Evolutionary conservation across 257 asterid genomes (phyloP), one percentile per base, ranked within the genome.

Genomic region (Misopates orontium): DNA sequence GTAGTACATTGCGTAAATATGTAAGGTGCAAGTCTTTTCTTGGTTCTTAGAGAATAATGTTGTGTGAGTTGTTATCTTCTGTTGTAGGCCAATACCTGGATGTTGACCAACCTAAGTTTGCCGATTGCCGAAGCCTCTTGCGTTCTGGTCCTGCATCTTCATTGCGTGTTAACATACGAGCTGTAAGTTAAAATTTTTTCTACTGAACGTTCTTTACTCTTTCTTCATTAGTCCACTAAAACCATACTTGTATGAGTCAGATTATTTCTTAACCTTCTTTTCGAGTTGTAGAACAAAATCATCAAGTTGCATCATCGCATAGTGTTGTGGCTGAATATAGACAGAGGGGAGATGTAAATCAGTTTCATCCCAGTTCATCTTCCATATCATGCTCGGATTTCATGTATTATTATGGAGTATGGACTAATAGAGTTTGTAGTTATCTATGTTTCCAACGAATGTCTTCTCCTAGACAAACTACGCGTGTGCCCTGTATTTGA

Each of bases 91-190:
- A 80, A 72, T 73, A 67, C 64, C 87, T 90, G 56, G 95, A 86
- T 53, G 82, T 32, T 60, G 95, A 84, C 69, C 75, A 77, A 57
- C 97, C 97, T 39, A 75, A 70, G 57, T 93, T 77, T 80, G 83
- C 78, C 47, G 92, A 86, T 60, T 93, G 96, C 77, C 90, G 97
- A 73, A 87, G 2, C 79, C 83, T 93, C 40, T 78, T 93, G 48
- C 90, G 99, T 55, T 78, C 92, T 65, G 99, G 97, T 48, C 99
- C 99, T 77, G 99, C 99, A 28, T 54, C 87, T 60, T 93, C 97
- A 48, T 84, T 93, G 72, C 99, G 99, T 48, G 64, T 87, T 73
- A 90, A 93, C 75, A 90, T 93, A 56, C 91, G 99, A 83, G 99
- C 99, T 66, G 99, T 93, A 75, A 87, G 96, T 4, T 78, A 45